phyloP scores from a whole-genome alignment of 768 basidiomycete species.

The Tremella yokohamensis region DNA sequence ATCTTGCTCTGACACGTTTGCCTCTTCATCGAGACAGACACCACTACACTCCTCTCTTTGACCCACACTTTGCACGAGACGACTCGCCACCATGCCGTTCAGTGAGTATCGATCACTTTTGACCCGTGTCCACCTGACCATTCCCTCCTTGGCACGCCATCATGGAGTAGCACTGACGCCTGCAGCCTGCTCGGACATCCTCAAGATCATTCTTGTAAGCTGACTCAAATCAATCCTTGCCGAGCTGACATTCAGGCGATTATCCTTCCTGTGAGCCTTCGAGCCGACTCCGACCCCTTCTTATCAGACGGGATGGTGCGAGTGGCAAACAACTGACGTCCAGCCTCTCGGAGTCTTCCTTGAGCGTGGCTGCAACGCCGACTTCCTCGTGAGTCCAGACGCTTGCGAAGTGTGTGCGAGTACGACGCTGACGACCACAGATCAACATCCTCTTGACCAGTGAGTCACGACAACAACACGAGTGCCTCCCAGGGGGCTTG shows the following conservation, averaged over 20 bases:
- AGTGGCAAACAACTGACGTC: background rate
- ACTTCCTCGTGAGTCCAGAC: constrained; percentile 58
- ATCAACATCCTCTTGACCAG: constrained; percentile 68
- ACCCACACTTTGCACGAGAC: background rate
- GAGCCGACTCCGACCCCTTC: background rate
- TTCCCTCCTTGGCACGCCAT: no score
- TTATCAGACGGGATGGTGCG: background rate
- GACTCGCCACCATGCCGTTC: background rate
- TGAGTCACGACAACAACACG: constrained; percentile 25
- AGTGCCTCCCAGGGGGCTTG: background rate
- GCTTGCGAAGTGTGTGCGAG: constrained; percentile 1
- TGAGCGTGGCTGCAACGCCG: constrained; percentile 75
- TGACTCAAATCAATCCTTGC: no score
- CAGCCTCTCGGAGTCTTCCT: constrained; percentile 85
- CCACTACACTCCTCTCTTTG: background rate
- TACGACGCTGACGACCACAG: background rate
- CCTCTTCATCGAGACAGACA: background rate
- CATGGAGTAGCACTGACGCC: background rate
- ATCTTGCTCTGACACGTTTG: background rate
- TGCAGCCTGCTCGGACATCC: constrained; percentile 37
- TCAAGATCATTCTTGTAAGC: constrained; percentile 39
- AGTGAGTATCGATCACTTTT: background rate
- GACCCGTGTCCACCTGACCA: no score
- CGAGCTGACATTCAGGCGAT: constrained; percentile 13
- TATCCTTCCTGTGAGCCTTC: constrained; percentile 30